These are phyloP conservation scores for Eimeria brunetti DNA, from an alignment of 169 alveolate species.

Conservation along the genomic window DNA sequence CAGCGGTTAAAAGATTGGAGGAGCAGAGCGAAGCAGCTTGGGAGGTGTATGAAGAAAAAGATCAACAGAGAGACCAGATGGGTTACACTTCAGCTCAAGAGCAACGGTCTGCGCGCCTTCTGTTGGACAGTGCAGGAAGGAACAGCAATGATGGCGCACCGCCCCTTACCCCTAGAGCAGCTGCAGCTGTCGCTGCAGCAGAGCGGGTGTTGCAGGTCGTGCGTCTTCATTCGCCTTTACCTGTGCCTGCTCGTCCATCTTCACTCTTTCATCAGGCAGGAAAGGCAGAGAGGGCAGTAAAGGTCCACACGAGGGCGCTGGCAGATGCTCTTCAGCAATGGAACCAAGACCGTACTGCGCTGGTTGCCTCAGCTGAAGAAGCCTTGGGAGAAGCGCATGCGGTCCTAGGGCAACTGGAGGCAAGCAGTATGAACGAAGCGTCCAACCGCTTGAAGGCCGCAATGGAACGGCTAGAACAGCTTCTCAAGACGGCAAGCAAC, in stretches of 20 bases:
- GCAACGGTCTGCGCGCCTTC: neutral
- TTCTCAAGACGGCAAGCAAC: neutral
- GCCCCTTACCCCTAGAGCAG: neutral
- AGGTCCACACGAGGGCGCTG: neutral
- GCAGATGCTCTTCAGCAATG: neutral
- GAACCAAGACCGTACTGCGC: neutral
- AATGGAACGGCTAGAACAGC: neutral
- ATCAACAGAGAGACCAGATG: neutral
- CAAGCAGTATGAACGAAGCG: neutral
- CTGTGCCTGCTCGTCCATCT: neutral
- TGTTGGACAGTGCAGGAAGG: neutral
- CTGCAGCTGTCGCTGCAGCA: slow-evolving; percentile 42
- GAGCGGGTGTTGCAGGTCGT: slow-evolving; percentile 6
- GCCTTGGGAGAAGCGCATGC: neutral
- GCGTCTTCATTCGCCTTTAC: slow-evolving; percentile 19
- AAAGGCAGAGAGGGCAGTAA: neutral
- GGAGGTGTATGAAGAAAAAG: neutral
- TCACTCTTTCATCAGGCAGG: neutral
- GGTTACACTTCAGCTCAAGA: slow-evolving; percentile 5
- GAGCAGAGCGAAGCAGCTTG: neutral
- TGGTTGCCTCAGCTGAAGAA: slow-evolving; percentile 17
- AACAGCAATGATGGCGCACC: neutral
- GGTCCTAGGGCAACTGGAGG: neutral
- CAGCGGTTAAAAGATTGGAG: neutral
- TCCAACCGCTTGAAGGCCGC: neutral